phyloP scores from a whole-genome alignment of 768 basidiomycete genomes.

The Leccinellum rugosiceps region DNA sequence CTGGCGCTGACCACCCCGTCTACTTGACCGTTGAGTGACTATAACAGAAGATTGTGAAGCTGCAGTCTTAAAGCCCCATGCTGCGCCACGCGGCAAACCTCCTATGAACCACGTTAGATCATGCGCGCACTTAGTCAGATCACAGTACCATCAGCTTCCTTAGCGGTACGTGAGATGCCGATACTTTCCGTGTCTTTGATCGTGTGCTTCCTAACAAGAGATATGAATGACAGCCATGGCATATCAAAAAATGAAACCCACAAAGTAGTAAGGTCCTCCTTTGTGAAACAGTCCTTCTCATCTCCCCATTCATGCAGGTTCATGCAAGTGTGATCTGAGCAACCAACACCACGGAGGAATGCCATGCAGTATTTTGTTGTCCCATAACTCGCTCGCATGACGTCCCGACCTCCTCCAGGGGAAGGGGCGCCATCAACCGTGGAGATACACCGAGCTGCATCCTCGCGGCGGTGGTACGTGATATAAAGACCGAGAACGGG shows the following conservation, averaged over 20 bases:
- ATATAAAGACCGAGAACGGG: constrained; percentile 93
- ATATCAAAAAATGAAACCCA: constrained; percentile 37
- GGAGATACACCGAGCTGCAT: constrained; percentile 88
- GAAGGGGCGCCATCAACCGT: constrained; percentile 91
- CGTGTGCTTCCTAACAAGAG: constrained; percentile 71
- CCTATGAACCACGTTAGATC: constrained; percentile 18
- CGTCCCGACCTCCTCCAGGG: constrained; percentile 83
- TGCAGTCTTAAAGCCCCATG: constrained; percentile 53
- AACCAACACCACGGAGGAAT: constrained; percentile 81
- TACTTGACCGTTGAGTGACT: constrained; percentile 36
- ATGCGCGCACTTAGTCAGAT: not conserved
- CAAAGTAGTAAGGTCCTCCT: constrained; percentile 93
- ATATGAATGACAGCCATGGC: constrained; percentile 1
- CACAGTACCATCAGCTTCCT: constrained; percentile 57
- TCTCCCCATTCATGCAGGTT: constrained; percentile 98
- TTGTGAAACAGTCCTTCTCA: constrained; percentile 96
- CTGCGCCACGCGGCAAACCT: constrained; percentile 66
- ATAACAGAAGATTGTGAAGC: constrained; percentile 20
- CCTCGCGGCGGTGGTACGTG: constrained; percentile 91
- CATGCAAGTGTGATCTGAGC: constrained; percentile 88
- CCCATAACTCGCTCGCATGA: constrained; percentile 92
- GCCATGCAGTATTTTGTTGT: constrained; percentile 98
- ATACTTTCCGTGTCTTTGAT: constrained; percentile 83
- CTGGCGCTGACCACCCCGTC: constrained; percentile 49
- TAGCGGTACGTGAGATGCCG: constrained; percentile 44